Evolutionary conservation across 371 early-diverging fungal species (phyloP).

Genomic region (Blastocladiella emersonii): DNA sequence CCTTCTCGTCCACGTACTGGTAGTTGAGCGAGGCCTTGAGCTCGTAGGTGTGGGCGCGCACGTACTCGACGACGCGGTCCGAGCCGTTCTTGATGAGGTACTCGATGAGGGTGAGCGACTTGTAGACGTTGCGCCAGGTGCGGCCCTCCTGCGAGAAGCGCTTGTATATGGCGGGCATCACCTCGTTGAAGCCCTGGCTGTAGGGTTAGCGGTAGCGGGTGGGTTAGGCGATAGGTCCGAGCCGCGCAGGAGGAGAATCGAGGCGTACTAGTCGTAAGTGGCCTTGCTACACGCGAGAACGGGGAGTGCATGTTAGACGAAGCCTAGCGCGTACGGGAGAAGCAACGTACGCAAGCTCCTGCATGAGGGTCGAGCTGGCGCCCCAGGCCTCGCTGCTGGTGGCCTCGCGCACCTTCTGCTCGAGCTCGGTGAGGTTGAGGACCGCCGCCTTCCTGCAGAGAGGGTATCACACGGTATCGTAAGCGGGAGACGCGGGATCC

Average conservation of each 20-base stretch:
- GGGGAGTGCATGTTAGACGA: too few relatives aligned
- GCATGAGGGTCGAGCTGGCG: conserved; percentile 78
- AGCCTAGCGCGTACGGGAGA: neutral
- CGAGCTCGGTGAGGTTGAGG: conserved; percentile 71
- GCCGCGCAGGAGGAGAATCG: neutral
- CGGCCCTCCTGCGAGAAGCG: conserved; percentile 69
- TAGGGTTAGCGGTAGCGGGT: neutral
- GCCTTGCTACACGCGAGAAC: conserved; percentile 26
- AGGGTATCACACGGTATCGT: too few relatives aligned
- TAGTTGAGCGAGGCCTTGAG: conserved; percentile 71
- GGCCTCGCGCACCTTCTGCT: conserved; percentile 73
- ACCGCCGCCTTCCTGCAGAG: neutral
- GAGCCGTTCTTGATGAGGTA: conserved; percentile 90
- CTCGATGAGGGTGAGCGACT: conserved; percentile 82
- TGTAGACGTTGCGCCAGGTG: conserved; percentile 90
- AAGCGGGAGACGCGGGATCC: too few relatives aligned
- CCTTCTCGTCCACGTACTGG: conserved; percentile 73
- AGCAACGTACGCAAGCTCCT: conserved; percentile 48
- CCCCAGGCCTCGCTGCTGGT: conserved; percentile 83
- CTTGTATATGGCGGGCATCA: conserved; percentile 80
- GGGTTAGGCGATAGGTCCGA: conserved; percentile 1
- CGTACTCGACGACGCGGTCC: conserved; percentile 78
- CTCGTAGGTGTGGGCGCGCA: conserved; percentile 64
- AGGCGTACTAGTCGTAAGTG: conserved; percentile 56
- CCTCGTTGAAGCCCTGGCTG: conserved; percentile 80